A percentile compares a stretch with the other conserved stretches of the same genome.
phyloP scores from a whole-genome alignment of 257 asterid species.

The Capsicum pubescens region DNA sequence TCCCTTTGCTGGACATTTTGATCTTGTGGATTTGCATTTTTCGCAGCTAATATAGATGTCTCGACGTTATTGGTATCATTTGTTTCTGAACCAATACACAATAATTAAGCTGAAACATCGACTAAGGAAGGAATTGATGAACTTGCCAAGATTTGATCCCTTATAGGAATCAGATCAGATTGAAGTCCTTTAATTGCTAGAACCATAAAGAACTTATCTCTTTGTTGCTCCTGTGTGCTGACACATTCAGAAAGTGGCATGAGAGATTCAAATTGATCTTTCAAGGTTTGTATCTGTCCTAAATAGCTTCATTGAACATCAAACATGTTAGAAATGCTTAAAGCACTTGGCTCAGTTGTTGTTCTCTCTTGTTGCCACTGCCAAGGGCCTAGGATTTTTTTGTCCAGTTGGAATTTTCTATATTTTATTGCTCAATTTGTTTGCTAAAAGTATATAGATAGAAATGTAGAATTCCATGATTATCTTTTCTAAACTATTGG shows the following conservation, averaged over 20 bases:
- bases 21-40: too few species aligned
- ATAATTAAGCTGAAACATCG: background rate
- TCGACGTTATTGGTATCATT: background rate
- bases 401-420: background rate
- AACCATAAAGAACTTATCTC: background rate
- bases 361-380: too few species aligned
- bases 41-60: background rate
- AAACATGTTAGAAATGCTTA: too few species aligned
- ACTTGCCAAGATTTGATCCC: background rate
- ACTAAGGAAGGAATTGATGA: background rate
- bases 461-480: background rate
- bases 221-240: background rate
- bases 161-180: background rate
- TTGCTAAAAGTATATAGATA: too few species aligned
- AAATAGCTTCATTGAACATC: background rate
- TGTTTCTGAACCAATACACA: background rate
- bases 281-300: background rate
- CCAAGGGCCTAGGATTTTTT: background rate
- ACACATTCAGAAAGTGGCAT: background rate
- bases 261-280: background rate
- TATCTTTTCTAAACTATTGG: background rate
- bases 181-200: background rate
- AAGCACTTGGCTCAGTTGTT: too few species aligned
- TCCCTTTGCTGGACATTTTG: too few species aligned
- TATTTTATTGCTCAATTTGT: too few species aligned